Percentiles rank a stretch among this genome's conserved stretches.
Evolutionary conservation across 2,329 filamentous ascomycete genomes (phyloP).

Genomic region (Hypoxylon sp.): DNA sequence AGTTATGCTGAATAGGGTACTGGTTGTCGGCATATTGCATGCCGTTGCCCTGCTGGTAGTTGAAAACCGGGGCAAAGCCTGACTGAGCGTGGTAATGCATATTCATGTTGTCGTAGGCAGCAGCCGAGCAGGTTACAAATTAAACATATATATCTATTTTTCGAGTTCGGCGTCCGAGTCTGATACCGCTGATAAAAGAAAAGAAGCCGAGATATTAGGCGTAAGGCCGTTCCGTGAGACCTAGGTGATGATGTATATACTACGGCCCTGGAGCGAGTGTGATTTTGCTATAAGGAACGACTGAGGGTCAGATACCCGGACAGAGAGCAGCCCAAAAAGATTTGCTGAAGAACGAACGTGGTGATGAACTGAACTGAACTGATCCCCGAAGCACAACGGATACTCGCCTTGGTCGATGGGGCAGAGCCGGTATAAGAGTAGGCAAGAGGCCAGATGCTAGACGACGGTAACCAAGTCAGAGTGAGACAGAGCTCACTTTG

Average conservation of each 20-base stretch:
- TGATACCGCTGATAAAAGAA: conserved; percentile 25
- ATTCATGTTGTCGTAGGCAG: conserved; percentile 49
- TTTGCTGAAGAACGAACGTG: conserved; percentile 52
- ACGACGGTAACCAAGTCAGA: conserved; percentile 48
- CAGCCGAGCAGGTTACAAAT: conserved; percentile 33
- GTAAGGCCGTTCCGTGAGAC: conserved; percentile 18
- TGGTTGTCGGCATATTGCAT: conserved; percentile 49
- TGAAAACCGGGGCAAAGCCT: conserved; percentile 50
- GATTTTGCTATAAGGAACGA: conserved; percentile 53
- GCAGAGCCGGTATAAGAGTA: conserved; percentile 53
- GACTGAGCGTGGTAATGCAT: conserved; percentile 51
- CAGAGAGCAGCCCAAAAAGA: conserved; percentile 43
- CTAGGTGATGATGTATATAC: conserved; percentile 44
- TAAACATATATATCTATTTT: conserved; percentile 42
- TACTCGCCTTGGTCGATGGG: conserved; percentile 41
- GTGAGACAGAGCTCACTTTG: conserved; percentile 56
- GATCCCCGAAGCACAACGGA: conserved; percentile 37
- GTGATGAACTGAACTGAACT: conserved; percentile 49
- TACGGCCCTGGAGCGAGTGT: conserved; percentile 14
- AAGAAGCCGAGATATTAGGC: conserved; percentile 39
- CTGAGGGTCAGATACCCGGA: conserved; percentile 53
- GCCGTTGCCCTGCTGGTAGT: conserved; percentile 46
- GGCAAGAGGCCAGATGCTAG: conserved; percentile 40
- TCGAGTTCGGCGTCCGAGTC: conserved; percentile 27
- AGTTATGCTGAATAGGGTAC: conserved; percentile 48